Conservation (phyloP, 192 early-diverging fungal genomes). For the Coemansia sp. region DNA sequence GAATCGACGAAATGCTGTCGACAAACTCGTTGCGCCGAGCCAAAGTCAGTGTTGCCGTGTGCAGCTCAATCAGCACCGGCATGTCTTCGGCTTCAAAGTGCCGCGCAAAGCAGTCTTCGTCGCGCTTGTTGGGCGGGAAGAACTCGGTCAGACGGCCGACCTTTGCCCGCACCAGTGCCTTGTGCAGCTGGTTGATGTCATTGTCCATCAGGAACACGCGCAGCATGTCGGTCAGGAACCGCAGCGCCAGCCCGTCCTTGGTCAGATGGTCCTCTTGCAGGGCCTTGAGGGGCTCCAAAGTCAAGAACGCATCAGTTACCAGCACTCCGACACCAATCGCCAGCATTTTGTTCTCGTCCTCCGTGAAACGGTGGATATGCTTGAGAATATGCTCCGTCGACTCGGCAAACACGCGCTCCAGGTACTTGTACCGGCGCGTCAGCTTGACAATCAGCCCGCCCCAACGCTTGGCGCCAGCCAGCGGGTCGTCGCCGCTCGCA, state of each 20-base stretch:
- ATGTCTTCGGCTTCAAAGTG: conserved; percentile 94
- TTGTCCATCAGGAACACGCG: conserved; percentile 77
- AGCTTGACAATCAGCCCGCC: conserved; percentile 87
- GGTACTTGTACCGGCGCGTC: conserved; percentile 92
- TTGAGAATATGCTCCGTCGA: conserved; percentile 80
- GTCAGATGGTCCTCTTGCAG: conserved; percentile 93
- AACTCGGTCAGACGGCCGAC: conserved; percentile 78
- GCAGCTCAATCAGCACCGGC: conserved; percentile 82
- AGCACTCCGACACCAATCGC: conserved; percentile 75
- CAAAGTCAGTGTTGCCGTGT: conserved; percentile 69
- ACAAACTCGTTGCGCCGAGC: conserved; percentile 68
- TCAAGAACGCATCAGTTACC: conserved; percentile 65
- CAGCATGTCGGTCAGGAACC: conserved; percentile 83
- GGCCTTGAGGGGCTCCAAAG: conserved; percentile 69
- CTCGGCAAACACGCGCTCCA: conserved; percentile 83
- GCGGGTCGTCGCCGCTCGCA: conserved; percentile 38
- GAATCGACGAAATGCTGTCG: conserved; percentile 59
- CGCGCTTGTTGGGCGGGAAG: conserved; percentile 89
- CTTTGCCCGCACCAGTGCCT: conserved; percentile 65
- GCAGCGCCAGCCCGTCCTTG: conserved; percentile 83
- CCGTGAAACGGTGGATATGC: conserved; percentile 84
- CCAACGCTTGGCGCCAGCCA: conserved; percentile 68
- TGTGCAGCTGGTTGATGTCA: conserved; percentile 72
- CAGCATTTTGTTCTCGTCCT: conserved; percentile 78
- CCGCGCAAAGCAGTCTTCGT: conserved; percentile 81